Evolutionary conservation across 2,329 filamentous ascomycete genomes (phyloP).

Genomic region (Westerdykella aurantiaca): DNA sequence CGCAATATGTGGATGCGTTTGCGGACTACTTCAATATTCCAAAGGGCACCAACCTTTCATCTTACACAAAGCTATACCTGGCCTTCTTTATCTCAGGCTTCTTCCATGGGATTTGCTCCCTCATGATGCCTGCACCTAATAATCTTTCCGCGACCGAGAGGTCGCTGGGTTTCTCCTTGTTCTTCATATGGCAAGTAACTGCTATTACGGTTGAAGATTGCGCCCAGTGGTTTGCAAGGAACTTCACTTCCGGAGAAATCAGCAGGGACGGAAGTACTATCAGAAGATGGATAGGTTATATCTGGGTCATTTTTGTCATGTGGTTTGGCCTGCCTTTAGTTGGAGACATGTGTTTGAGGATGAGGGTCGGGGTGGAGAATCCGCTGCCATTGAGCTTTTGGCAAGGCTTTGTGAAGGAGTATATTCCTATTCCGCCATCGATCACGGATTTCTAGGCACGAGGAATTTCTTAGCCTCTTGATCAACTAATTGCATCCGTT

Average conservation of each 20-base stretch:
- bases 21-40: constrained; percentile 2
- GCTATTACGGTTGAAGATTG: constrained; percentile 12
- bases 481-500: no score
- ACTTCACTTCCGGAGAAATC: no score
- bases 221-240: constrained; percentile 1
- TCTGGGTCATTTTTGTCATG: neutral
- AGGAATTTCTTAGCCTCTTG: no score
- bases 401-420: neutral
- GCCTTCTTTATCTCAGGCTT: constrained; percentile 9
- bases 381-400: neutral
- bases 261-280: neutral
- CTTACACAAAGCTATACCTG: constrained; percentile 5
- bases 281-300: neutral
- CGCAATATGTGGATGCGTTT: neutral
- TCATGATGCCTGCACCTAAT: constrained; percentile 5
- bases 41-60: constrained; percentile 3
- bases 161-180: constrained; percentile 6
- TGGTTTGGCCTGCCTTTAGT: constrained; percentile 1
- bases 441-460: neutral
- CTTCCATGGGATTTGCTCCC: constrained; percentile 3
- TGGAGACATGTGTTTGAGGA: constrained; percentile 1
- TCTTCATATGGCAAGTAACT: constrained; percentile 10
- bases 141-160: constrained; percentile 6
- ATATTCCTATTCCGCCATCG: neutral
- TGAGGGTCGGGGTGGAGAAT: neutral